A percentile compares a stretch with the other conserved stretches of the same genome.
Conservation (phyloP, 306 rosid genomes). For the Rosa rugosa region DNA sequence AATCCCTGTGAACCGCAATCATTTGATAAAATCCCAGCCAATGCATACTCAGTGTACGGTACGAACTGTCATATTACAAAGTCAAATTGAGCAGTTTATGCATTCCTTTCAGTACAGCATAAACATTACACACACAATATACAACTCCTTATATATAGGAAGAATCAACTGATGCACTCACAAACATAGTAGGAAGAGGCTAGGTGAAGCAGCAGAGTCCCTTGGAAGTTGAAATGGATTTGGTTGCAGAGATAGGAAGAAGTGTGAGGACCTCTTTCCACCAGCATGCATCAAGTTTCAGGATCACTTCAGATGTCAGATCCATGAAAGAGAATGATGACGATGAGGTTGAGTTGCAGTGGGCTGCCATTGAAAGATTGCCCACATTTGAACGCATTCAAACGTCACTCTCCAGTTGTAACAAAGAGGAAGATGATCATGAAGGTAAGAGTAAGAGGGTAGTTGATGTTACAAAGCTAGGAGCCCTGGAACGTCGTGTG, state of each 20-base stretch:
- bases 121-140: too few species aligned
- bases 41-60: too few species aligned
- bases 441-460: conserved; percentile 12
- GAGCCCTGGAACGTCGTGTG: conserved; percentile 11
- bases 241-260: conserved; percentile 7
- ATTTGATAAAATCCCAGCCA: too few species aligned
- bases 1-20: too few species aligned
- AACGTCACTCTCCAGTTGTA: not conserved
- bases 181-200: too few species aligned
- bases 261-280: conserved; percentile 10
- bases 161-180: not conserved
- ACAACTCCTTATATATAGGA: too few species aligned
- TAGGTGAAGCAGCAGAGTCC: not conserved
- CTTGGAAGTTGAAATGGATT: not conserved
- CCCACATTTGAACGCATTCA: conserved; percentile 18
- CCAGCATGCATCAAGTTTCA: conserved; percentile 10
- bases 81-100: too few species aligned
- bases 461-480: conserved; percentile 22
- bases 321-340: conserved; percentile 1
- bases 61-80: too few species aligned
- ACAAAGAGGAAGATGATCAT: not conserved
- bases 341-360: conserved; percentile 16
- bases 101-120: too few species aligned
- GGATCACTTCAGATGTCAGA: not conserved
- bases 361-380: conserved; percentile 30